phyloP scores from a whole-genome alignment of 345 rosid species.

The Citrus medica region DNA sequence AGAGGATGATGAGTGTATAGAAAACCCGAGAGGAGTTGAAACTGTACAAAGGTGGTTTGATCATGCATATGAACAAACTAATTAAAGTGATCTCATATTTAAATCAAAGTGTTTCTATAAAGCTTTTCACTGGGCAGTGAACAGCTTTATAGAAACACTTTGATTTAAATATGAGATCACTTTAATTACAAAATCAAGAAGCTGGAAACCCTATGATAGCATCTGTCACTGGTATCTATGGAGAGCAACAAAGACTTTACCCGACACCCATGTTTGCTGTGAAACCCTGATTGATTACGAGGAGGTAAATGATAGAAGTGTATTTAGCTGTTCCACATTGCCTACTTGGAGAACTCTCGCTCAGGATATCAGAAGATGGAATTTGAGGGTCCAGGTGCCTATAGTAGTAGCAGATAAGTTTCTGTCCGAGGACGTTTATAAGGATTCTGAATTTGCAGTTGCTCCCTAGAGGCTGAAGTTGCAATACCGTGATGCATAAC shows the following conservation, averaged over 20 bases:
- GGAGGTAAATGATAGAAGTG: background rate
- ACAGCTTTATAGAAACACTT: background rate
- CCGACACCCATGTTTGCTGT: background rate
- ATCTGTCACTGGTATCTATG: too few species aligned
- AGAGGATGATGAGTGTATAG: background rate
- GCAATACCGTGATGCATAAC: constrained; percentile 13
- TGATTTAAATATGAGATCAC: background rate
- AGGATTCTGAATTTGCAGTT: background rate
- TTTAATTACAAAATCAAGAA: background rate
- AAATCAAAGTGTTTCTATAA: too few species aligned
- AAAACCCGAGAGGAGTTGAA: background rate
- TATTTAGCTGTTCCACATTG: background rate
- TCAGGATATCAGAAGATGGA: background rate
- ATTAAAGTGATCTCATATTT: too few species aligned
- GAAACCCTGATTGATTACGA: background rate
- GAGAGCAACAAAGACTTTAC: too few species aligned
- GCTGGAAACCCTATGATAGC: too few species aligned
- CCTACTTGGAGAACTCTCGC: background rate
- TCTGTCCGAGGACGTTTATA: constrained; percentile 21
- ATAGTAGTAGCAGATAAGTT: background rate
- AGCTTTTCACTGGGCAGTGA: background rate
- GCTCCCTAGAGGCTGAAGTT: background rate
- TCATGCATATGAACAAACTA: background rate
- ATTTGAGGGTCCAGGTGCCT: background rate
- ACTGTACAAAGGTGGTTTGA: background rate